Conservation (phyloP, 139 green algal species). For the Gonium pectorale region DNA sequence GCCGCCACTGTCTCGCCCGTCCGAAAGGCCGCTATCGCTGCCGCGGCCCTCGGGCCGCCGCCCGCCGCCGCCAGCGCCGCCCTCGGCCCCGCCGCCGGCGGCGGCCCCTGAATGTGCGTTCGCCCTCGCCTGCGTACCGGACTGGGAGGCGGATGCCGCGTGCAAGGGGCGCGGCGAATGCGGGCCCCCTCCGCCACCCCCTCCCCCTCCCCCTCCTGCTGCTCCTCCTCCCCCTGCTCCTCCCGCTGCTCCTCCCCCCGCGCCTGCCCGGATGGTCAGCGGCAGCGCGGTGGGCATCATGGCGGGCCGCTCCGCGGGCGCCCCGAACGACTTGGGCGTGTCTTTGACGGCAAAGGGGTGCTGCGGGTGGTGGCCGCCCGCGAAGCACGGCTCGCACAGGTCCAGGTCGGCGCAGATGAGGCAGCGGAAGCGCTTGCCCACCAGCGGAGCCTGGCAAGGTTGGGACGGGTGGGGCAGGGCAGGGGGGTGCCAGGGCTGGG, state of each 20-base stretch:
- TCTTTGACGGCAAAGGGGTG: conserved; percentile 58
- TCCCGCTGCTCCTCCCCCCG: not conserved
- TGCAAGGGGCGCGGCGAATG: too few species aligned
- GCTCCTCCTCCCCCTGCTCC: not conserved
- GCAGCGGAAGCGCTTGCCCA: conserved; percentile 63
- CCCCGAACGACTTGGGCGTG: conserved; percentile 45
- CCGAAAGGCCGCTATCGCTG: not conserved
- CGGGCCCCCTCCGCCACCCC: not conserved
- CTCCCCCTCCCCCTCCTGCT: not conserved
- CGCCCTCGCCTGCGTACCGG: too few species aligned
- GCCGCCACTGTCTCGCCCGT: too few species aligned
- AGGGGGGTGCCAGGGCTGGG: not conserved
- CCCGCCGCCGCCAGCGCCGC: not conserved
- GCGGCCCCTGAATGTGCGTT: too few species aligned
- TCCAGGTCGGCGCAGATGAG: conserved; percentile 62
- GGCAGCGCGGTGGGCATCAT: conserved; percentile 43
- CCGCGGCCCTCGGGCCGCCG: not conserved
- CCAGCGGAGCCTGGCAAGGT: conserved; percentile 52
- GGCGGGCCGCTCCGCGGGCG: conserved; percentile 29
- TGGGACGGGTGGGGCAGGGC: not conserved
- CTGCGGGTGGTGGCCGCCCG: conserved; percentile 55
- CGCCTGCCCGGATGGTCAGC: too few species aligned
- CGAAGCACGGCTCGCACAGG: conserved; percentile 68
- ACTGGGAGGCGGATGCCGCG: too few species aligned
- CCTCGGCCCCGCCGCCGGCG: too few species aligned